These are phyloP conservation scores for Hippophae gyantsensis DNA, from an alignment of 306 rosid genomes.

Conservation along the genomic window DNA sequence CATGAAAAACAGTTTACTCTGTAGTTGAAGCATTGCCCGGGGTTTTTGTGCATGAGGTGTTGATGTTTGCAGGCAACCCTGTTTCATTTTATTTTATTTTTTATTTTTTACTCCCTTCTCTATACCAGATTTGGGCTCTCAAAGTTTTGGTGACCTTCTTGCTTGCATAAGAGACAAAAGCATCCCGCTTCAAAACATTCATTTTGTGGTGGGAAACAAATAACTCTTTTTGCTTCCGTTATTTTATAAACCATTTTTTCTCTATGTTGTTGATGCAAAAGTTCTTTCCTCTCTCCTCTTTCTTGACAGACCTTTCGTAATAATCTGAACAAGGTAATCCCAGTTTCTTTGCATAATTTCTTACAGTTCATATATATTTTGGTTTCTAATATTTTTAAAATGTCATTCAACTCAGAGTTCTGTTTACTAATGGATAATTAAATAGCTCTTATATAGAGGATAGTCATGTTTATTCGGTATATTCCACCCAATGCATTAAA, in stretches of 20 bases:
- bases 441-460: no score
- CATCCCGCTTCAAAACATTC: constrained; percentile 80
- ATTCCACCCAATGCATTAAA: not conserved
- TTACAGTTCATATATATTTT: not conserved
- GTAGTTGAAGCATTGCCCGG: constrained; percentile 6
- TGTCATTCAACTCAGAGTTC: no score
- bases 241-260: constrained; percentile 4
- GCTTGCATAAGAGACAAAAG: constrained; percentile 76
- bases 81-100: not conserved
- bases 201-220: constrained; percentile 71
- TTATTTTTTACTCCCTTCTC: not conserved
- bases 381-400: no score
- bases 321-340: constrained; percentile 85
- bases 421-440: no score
- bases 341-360: constrained; percentile 7
- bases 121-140: constrained; percentile 72
- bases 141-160: constrained; percentile 87
- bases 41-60: constrained; percentile 12
- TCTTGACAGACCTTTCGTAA: constrained; percentile 75
- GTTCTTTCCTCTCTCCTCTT: constrained; percentile 12
- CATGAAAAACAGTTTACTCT: constrained; percentile 2
- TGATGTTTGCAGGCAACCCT: constrained; percentile 13
- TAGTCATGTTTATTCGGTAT: not conserved
- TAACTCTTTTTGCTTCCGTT: constrained; percentile 11
- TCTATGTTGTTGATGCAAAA: constrained; percentile 18